Percentiles rank a stretch among this genome's conserved stretches.
Conservation (phyloP, 83 land plant species). For the Diphasiastrum complanatum region DNA sequence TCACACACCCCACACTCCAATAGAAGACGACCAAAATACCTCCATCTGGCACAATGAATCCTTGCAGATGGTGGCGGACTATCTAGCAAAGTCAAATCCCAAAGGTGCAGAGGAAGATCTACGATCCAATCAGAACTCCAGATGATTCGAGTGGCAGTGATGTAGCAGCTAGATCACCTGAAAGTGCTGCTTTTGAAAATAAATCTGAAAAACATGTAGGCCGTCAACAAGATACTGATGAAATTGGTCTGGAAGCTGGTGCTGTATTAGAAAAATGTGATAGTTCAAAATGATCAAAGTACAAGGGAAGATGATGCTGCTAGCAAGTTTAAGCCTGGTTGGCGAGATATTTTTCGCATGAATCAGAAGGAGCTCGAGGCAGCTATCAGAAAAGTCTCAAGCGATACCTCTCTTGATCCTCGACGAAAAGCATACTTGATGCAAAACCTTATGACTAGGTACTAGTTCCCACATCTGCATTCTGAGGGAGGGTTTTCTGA, state of each 20-base stretch:
- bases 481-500: neutral
- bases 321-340: conserved; percentile 44
- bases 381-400: conserved; percentile 67
- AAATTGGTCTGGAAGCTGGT: too few relatives aligned
- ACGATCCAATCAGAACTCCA: conserved; percentile 6
- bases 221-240: too few relatives aligned
- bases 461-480: too few relatives aligned
- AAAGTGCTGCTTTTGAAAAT: too few relatives aligned
- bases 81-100: conserved; percentile 19
- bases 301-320: conserved; percentile 35
- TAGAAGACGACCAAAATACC: conserved; percentile 6
- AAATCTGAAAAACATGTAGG: too few relatives aligned
- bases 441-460: conserved; percentile 88
- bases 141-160: neutral
- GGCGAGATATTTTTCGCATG: conserved; percentile 66
- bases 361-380: conserved; percentile 77
- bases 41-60: conserved; percentile 34
- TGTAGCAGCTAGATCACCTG: too few relatives aligned
- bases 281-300: neutral
- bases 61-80: conserved; percentile 44
- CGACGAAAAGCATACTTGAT: conserved; percentile 65
- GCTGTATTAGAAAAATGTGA: too few relatives aligned
- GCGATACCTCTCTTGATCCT: conserved; percentile 67
- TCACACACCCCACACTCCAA: conserved; percentile 6
- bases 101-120: conserved; percentile 11